Conservation (phyloP, 176 grass and related monocot genomes). For the Rhynchospora tenuis region DNA sequence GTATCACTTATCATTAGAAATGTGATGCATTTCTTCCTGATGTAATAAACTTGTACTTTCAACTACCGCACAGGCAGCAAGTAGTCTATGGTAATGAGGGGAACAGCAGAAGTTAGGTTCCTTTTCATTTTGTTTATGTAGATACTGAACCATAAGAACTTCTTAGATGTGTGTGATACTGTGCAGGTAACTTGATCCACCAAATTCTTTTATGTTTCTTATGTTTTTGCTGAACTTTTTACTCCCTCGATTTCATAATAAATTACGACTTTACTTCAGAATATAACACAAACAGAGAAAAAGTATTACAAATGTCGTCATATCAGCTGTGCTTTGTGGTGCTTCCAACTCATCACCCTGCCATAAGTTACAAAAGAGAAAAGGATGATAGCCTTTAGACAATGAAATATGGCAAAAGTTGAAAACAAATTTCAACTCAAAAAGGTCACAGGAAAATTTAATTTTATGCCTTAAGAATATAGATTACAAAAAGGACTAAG, state of each 20-base stretch:
- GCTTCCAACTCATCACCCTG: conserved; percentile 63
- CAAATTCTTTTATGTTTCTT: neutral
- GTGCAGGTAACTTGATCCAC: neutral
- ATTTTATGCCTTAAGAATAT: neutral
- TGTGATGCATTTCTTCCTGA: neutral
- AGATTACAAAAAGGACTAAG: neutral
- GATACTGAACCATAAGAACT: neutral
- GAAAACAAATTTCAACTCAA: neutral
- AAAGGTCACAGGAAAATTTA: neutral
- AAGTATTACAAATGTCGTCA: conserved; percentile 81
- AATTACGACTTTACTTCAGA: conserved; percentile 8
- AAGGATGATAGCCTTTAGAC: neutral
- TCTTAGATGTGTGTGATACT: neutral
- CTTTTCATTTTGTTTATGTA: neutral
- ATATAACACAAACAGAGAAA: neutral
- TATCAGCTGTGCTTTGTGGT: conserved; percentile 77
- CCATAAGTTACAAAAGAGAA: conserved; percentile 12
- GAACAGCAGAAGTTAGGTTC: neutral
- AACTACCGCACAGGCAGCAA: neutral
- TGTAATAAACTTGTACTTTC: neutral
- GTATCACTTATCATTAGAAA: neutral
- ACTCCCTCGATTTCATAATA: neutral
- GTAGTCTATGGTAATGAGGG: neutral
- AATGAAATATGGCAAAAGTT: neutral
- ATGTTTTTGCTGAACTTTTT: neutral